phyloP scores from a whole-genome alignment of 2,329 filamentous ascomycete species.

The Colletotrichum sp. region DNA sequence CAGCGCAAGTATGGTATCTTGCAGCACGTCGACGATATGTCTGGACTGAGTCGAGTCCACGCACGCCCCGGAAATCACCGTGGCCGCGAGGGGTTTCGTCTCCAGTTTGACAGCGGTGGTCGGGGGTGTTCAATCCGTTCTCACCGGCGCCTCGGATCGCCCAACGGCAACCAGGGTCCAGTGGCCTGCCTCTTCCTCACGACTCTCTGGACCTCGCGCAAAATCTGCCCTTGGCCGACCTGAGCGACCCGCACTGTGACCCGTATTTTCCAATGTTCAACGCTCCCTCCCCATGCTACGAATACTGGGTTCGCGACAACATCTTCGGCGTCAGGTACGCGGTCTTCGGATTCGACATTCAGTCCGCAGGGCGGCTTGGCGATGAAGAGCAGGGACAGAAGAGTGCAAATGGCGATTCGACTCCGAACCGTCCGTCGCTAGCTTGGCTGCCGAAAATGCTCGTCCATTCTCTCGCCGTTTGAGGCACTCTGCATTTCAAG shows the following conservation, averaged over 20 bases:
- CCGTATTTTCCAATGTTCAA: neutral
- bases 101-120: neutral
- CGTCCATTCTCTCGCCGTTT: neutral
- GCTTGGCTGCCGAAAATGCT: neutral
- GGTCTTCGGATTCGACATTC: neutral
- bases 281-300: neutral
- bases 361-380: neutral
- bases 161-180: neutral
- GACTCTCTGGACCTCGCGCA: neutral
- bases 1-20: neutral
- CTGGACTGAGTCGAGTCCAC: neutral
- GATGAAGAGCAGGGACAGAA: neutral
- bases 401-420: neutral
- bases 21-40: neutral
- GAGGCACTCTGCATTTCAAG: neutral
- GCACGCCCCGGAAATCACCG: conserved; percentile 1
- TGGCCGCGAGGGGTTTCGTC: neutral
- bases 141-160: neutral
- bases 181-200: neutral
- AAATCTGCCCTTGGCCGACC: conserved; percentile 9
- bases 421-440: neutral
- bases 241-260: conserved; percentile 6
- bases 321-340: neutral
- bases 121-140: neutral
- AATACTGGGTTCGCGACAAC: neutral